These are phyloP conservation scores for Melocanna baccifera DNA, from an alignment of 176 grass and related monocot species.

Conservation along the genomic window DNA sequence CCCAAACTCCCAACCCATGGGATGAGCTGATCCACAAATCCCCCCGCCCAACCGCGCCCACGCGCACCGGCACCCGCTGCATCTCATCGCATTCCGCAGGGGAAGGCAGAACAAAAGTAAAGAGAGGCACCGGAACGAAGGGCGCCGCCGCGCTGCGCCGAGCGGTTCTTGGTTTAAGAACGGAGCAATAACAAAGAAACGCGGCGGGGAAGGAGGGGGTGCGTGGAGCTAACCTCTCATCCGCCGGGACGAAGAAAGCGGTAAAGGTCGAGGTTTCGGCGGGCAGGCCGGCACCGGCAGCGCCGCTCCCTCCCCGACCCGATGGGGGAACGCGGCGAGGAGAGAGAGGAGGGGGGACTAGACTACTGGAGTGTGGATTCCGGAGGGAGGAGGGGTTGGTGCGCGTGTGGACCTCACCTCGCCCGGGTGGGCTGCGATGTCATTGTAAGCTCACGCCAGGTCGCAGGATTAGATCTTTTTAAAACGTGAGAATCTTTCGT, in stretches of 20 bases:
- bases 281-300: not conserved
- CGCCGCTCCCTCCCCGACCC: not conserved
- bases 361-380: too few relatives aligned
- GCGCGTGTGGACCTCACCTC: constrained; percentile 26
- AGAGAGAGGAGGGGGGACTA: not conserved
- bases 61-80: not conserved
- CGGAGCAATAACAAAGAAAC: not conserved
- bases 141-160: not conserved
- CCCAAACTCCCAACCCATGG: not conserved
- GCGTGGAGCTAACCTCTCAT: constrained; percentile 20
- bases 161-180: not conserved
- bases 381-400: constrained; percentile 19
- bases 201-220: not conserved
- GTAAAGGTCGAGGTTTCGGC: not conserved
- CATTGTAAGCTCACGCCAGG: too few relatives aligned
- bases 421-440: not conserved
- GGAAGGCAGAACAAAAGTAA: not conserved
- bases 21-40: constrained; percentile 6
- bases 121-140: not conserved
- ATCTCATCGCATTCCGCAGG: not conserved
- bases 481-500: too few relatives aligned
- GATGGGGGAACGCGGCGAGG: constrained; percentile 21
- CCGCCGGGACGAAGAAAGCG: not conserved
- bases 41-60: not conserved
- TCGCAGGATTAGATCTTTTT: too few relatives aligned